These are phyloP conservation scores for Biscogniauxia mediterranea DNA, from an alignment of 2,329 filamentous ascomycete species.

Conservation along the genomic window DNA sequence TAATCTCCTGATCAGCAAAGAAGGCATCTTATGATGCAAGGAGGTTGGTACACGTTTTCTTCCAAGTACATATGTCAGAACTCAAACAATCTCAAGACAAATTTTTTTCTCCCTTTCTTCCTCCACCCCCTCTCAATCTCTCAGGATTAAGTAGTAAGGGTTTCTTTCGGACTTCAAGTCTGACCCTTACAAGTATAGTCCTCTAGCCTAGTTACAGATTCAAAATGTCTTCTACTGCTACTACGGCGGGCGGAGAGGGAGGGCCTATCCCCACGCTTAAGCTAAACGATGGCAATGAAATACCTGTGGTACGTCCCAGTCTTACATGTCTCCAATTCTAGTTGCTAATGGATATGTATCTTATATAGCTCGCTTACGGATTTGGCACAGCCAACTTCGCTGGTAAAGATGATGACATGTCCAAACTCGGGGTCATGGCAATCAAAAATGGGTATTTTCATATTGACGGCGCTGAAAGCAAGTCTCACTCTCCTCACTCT, in stretches of 20 bases:
- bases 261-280: constrained; percentile 53
- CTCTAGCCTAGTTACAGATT: no score
- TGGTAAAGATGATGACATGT: constrained; percentile 54
- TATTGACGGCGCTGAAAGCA: constrained; percentile 69
- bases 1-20: no score
- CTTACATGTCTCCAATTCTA: not conserved
- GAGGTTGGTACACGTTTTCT: no score
- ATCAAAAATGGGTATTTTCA: constrained; percentile 66
- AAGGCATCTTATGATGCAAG: no score
- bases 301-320: constrained; percentile 56
- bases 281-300: constrained; percentile 68
- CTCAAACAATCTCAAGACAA: no score
- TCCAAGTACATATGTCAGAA: no score
- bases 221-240: no score
- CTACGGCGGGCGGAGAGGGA: not conserved
- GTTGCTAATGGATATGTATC: constrained; percentile 3
- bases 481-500: constrained; percentile 3
- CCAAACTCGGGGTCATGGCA: constrained; percentile 53
- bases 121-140: no score
- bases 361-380: constrained; percentile 61
- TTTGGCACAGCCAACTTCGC: constrained; percentile 66
- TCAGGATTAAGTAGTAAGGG: no score
- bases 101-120: no score
- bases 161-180: no score
- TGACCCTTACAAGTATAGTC: no score